Evolutionary conservation across 1,284 basidiomycete genomes (phyloP), one percentile per base, ranked within the genome.

Genomic region (Xerocomus nothofagi): DNA sequence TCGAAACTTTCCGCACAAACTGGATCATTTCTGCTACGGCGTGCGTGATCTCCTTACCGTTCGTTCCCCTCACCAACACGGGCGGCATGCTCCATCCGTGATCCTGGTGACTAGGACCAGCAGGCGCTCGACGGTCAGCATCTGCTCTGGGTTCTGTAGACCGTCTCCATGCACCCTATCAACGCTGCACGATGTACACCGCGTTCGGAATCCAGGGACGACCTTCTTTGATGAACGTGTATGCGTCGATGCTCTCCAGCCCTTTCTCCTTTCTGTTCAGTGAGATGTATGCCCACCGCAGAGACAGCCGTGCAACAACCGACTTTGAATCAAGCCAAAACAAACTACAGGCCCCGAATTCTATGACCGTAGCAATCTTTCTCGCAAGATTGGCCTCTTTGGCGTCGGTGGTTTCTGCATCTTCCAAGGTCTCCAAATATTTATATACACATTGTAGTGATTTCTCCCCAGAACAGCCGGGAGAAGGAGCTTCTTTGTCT

Each of bases 331-430:
- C 60, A n/a, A 45, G 44, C 51, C 40, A 24, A 65, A 44, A 39
- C 61, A 60, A 21, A 60, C 59, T 4, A 49, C 63, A 6, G 53
- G 61, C 6, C 57, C 61, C 44, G 61, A 67, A 14, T 66, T 65
- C 21, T 65, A 68, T 34, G 61, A 69, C 36, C 57, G 63, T 26
- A 65, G 67, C 48, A 49, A 59, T 15, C 45, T 60, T 10, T 55
- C 63, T 27, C 62, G 65, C 46, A 49, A 20, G 33, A 29, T 65
- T 14, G 57, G 61, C 51, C 56, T 65, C 40, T 44, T 58, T 18
- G 66, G 66, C 11, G 51, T 65, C 7, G 55, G 66, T 23, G 49
- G 6, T 27, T 21, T 42, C 48, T 65, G 63, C 54, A 58, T 66
- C 18, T 29, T 56, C 21, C 54, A 21, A 23, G 67, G 63, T 6